Percentiles rank a stretch among this genome's conserved stretches.
Evolutionary conservation across 768 basidiomycete genomes (phyloP).

Genomic region (Pulveroboletus frians): DNA sequence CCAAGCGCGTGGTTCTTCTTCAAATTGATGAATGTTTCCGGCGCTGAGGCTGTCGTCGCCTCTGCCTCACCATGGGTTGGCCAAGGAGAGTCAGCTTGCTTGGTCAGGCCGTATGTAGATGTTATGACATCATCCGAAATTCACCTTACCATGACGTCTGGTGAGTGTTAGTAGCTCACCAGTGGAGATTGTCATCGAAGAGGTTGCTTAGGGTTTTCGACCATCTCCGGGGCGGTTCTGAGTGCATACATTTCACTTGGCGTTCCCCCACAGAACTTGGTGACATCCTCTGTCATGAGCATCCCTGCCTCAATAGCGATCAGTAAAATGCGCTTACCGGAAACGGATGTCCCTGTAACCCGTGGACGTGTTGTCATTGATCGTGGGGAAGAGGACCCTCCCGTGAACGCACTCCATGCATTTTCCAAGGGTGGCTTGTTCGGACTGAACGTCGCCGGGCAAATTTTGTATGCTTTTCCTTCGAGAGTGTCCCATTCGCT

Average conservation of each 20-base stretch:
- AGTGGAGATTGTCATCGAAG: conserved; percentile 1
- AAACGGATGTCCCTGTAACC: conserved; percentile 81
- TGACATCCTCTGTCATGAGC: conserved; percentile 91
- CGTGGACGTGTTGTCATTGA: conserved; percentile 77
- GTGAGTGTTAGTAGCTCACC: conserved; percentile 27
- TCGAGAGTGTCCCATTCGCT: conserved; percentile 2
- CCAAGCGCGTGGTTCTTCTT: conserved; percentile 88
- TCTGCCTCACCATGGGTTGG: conserved; percentile 93
- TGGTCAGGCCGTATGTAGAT: conserved; percentile 81
- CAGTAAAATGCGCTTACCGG: conserved; percentile 82
- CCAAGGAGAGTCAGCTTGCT: conserved; percentile 83
- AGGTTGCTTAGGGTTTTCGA: conserved; percentile 59
- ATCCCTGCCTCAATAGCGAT: conserved; percentile 94
- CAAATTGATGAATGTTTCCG: conserved; percentile 87
- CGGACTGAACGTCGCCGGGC: conserved; percentile 80
- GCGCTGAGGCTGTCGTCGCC: conserved; percentile 90
- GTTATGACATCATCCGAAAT: conserved; percentile 82
- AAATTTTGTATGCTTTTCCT: conserved; percentile 59
- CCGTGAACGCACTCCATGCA: conserved; percentile 82
- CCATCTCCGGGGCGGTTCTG: conserved; percentile 88
- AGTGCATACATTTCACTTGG: conserved; percentile 77
- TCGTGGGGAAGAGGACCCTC: conserved; percentile 59
- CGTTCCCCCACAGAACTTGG: conserved; percentile 71
- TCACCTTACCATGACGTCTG: conserved; percentile 86
- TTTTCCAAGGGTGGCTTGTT: conserved; percentile 83